Evolutionary conservation across 352 stramenopile species (phyloP).

Genomic region (Plasmopara muralis): DNA sequence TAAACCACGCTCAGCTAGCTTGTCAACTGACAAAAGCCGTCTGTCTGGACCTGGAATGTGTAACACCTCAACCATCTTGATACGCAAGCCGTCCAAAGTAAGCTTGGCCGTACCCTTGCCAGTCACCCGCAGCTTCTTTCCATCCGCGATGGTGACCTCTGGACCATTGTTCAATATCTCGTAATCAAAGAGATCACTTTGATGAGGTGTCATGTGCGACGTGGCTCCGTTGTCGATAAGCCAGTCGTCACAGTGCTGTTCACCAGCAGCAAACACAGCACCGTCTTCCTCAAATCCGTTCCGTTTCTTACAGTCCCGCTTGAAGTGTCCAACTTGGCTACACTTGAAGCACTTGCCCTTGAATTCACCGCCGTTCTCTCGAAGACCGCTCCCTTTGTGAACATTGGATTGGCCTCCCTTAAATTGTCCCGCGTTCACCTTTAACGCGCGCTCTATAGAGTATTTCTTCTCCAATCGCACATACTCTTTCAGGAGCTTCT

Average conservation of each 20-base stretch:
- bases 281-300: not conserved
- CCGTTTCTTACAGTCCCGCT: not conserved
- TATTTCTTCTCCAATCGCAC: not conserved
- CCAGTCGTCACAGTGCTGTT: not conserved
- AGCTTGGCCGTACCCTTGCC: not conserved
- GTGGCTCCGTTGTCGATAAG: not conserved
- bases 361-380: not conserved
- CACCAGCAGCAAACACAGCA: not conserved
- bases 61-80: not conserved
- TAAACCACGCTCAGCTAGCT: conserved; percentile 9
- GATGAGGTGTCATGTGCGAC: not conserved
- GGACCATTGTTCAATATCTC: not conserved
- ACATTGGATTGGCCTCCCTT: not conserved
- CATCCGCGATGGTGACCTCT: not conserved
- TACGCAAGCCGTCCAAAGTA: not conserved
- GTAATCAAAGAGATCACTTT: not conserved
- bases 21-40: conserved; percentile 17
- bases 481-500: conserved; percentile 1
- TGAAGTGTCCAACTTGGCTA: not conserved
- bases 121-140: too few relatives aligned
- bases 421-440: not conserved
- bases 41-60: conserved; percentile 5
- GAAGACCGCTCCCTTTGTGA: not conserved
- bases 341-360: not conserved
- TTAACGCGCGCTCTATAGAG: not conserved